These are phyloP conservation scores for Clarireedia monteithiana DNA, from an alignment of 2,329 filamentous ascomycete genomes.

Conservation along the genomic window DNA sequence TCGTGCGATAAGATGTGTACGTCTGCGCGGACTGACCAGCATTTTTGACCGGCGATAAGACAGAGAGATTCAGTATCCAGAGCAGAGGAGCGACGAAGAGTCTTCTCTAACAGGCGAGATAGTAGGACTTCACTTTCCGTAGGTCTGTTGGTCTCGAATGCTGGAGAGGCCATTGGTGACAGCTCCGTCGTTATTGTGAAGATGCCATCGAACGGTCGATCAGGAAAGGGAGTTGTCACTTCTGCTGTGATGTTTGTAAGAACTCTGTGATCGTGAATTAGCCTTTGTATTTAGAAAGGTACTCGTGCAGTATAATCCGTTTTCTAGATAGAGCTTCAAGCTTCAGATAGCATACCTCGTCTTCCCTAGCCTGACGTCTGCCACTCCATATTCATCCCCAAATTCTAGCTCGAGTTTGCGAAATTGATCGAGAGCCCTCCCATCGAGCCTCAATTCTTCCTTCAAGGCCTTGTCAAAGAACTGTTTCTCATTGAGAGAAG, in stretches of 20 bases:
- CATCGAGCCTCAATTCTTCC: conserved; percentile 76
- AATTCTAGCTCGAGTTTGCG: conserved; percentile 71
- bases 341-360: conserved; percentile 55
- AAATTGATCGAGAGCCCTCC: conserved; percentile 72
- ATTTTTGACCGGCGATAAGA: conserved; percentile 82
- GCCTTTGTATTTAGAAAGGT: background rate
- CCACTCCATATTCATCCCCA: conserved; percentile 84
- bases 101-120: conserved; percentile 85
- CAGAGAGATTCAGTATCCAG: conserved; percentile 95
- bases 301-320: background rate
- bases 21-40: conserved; percentile 86
- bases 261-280: conserved; percentile 45
- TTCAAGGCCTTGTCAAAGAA: conserved; percentile 80
- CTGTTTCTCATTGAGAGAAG: conserved; percentile 78
- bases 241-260: conserved; percentile 81
- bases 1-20: conserved; percentile 88
- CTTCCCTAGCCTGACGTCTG: conserved; percentile 80
- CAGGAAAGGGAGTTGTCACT: conserved; percentile 74
- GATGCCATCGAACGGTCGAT: conserved; percentile 90
- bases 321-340: background rate
- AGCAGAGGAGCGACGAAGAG: conserved; percentile 82
- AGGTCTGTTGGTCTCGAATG: conserved; percentile 78
- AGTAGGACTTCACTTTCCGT: conserved; percentile 80
- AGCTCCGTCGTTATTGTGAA: conserved; percentile 91
- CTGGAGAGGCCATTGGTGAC: conserved; percentile 83